phyloP scores from a whole-genome alignment of 2,329 filamentous ascomycete species.

The Nemania abortiva region DNA sequence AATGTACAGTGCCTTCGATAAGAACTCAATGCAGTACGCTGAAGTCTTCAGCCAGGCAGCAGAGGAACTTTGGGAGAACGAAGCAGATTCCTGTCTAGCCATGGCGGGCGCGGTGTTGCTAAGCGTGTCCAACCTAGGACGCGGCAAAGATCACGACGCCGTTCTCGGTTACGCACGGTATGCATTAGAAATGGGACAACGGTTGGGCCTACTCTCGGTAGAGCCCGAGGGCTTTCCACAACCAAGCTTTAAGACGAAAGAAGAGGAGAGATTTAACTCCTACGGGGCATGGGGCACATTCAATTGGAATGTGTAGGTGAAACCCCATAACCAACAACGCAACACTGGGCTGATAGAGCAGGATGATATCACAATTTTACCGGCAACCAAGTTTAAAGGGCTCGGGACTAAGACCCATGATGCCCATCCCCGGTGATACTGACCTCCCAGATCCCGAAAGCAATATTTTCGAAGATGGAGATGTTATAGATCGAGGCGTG shows the following conservation, averaged over 20 bases:
- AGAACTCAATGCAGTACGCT: neutral
- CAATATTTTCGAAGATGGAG: neutral
- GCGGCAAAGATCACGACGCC: neutral
- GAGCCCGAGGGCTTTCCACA: neutral
- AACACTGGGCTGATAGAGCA: neutral
- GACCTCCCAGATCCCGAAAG: neutral
- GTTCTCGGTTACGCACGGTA: neutral
- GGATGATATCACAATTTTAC: neutral
- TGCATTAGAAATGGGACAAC: neutral
- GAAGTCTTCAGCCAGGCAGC: neutral
- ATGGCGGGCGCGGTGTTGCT: neutral
- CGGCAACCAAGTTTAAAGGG: neutral
- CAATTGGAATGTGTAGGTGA: slow-evolving; percentile 2
- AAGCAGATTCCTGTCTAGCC: neutral
- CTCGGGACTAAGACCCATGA: neutral
- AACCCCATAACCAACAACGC: neutral
- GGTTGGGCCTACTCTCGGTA: neutral
- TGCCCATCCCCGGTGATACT: neutral
- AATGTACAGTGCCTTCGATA: neutral
- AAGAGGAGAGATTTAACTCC: neutral
- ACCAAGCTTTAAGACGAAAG: neutral
- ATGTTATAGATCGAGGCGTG: neutral
- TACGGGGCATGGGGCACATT: neutral
- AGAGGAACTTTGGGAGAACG: neutral
- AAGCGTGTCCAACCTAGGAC: neutral